Evolutionary conservation across 2,329 filamentous ascomycete genomes (phyloP), one percentile per base, ranked within the genome.

Genomic region (Cladophialophora chaetospira): DNA sequence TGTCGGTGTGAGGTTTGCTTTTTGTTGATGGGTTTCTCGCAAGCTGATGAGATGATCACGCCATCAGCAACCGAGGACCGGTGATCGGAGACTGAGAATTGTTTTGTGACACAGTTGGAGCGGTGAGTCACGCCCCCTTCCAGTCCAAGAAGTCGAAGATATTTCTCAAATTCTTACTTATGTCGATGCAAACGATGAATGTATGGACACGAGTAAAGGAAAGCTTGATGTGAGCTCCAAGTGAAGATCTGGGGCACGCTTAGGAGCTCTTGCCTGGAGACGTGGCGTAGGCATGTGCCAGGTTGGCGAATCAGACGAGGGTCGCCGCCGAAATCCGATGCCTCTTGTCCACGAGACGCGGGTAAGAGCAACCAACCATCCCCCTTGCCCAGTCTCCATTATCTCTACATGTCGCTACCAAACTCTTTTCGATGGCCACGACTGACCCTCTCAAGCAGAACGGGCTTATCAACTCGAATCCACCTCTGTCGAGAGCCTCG

Each of bases 201-300:
- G 5, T 2, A 28, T 13, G 42, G 23, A 45, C 21, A 11, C n/a
- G n/a, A n/a, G n/a, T n/a, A n/a, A 10, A 45, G n/a, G 42, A 28
- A 8, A 25, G 42, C 15, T 13, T 28, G 23, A 25, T 2, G 9
- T 10, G 23, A 11, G 21, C 4, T 28, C 2, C 13, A 13, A n/a
- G n/a, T n/a, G n/a, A n/a, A n/a, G n/a, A n/a, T n/a, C n/a, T n/a
- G n/a, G n/a, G n/a, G n/a, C n/a, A n/a, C n/a, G 15, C 19, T n/a
- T 45, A n/a, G 44, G 29, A 5, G 26, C 44, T 5, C 8, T 5
- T 19, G 13, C 25, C 31, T 28, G 28, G 13, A 19, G 15, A 13
- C 5, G n/a, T 17, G 4, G 19, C 31, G 21, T 42, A 23, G 13
- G 17, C n/a, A 60, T 60, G 58, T 60, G 58, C 35, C 58, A 60